Percentiles rank a stretch among this genome's conserved stretches.
These are phyloP conservation scores for Neurospora africana DNA, from an alignment of 495 filamentous ascomycete genomes.

Conservation along the genomic window DNA sequence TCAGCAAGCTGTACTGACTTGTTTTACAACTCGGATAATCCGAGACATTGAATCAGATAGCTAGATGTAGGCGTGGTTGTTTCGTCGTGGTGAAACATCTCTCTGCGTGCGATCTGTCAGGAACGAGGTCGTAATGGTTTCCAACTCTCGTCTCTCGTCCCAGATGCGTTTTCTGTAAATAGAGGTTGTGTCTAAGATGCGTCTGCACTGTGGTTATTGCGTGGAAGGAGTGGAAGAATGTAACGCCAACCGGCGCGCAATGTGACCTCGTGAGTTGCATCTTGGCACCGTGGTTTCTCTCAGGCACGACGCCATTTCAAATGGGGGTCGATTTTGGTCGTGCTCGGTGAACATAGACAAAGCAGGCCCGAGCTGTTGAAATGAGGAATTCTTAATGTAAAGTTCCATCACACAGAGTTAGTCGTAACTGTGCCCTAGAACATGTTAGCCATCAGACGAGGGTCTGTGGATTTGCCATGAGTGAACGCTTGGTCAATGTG, in stretches of 20 bases:
- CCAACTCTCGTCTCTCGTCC: background rate
- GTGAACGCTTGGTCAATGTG: background rate
- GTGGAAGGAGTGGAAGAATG: background rate
- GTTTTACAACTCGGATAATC: background rate
- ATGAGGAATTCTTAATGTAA: background rate
- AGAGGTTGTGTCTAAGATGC: background rate
- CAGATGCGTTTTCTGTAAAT: background rate
- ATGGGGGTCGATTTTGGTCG: background rate
- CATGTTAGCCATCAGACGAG: background rate
- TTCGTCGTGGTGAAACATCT: background rate
- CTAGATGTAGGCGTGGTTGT: background rate
- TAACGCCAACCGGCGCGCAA: background rate
- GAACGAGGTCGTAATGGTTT: background rate
- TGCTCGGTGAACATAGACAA: background rate
- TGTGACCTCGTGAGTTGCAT: background rate
- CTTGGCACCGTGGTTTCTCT: background rate
- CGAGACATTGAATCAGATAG: background rate
- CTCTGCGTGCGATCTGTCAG: background rate
- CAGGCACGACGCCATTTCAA: background rate
- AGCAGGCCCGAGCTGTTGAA: background rate
- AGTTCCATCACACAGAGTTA: background rate
- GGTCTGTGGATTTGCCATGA: background rate
- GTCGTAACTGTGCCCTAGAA: background rate
- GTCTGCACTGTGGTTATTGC: background rate
- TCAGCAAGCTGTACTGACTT: background rate